Evolutionary conservation across 345 rosid genomes (phyloP).

Genomic region (Hibiscus tridactylites): DNA sequence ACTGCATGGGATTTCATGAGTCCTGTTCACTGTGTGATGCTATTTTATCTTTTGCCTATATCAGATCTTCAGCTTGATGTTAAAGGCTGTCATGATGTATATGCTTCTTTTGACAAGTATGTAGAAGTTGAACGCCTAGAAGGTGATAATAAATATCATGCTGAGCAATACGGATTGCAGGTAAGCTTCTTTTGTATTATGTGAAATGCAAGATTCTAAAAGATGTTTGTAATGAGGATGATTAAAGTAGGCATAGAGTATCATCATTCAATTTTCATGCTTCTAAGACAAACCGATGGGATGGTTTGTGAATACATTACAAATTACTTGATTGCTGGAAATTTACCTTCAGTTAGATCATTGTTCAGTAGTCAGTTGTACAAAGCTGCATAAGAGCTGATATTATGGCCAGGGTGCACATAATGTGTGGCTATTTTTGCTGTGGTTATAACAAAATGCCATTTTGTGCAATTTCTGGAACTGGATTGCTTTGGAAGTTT

Average conservation of each 20-base stretch:
- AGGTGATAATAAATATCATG: constrained; percentile 93
- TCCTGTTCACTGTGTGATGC: constrained; percentile 7
- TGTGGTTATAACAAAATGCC: background rate
- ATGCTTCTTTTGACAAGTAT: constrained; percentile 95
- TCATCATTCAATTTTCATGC: background rate
- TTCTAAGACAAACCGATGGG: background rate
- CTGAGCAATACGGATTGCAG: constrained; percentile 88
- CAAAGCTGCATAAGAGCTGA: background rate
- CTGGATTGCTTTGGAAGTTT: constrained; percentile 1
- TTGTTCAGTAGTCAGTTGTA: background rate
- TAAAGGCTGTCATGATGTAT: constrained; percentile 92
- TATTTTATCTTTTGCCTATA: constrained; percentile 14
- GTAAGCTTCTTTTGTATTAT: constrained; percentile 30
- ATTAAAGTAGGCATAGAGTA: background rate
- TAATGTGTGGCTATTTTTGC: background rate
- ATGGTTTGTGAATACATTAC: background rate
- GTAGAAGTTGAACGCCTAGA: constrained; percentile 96
- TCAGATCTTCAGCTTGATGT: constrained; percentile 98
- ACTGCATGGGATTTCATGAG: background rate
- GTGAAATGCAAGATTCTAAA: background rate
- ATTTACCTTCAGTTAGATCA: background rate
- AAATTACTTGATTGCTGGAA: background rate
- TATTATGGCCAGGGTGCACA: background rate
- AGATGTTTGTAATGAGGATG: background rate
- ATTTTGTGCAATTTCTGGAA: constrained; percentile 1